Conservation (phyloP, 163 green algal species). For the Chlorella variabilis region DNA sequence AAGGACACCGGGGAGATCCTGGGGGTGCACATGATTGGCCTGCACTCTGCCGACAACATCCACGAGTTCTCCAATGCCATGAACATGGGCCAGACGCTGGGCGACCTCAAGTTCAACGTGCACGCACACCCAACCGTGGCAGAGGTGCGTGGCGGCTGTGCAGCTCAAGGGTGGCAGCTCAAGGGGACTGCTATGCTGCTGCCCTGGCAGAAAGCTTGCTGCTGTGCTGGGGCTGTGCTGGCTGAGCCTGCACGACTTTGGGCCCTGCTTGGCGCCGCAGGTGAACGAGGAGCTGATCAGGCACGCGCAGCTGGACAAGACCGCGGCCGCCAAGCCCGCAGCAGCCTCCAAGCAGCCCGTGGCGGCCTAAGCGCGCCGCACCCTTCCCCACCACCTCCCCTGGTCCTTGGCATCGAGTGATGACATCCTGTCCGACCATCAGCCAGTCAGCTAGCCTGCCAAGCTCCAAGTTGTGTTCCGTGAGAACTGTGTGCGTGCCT, state of each 20-base stretch:
- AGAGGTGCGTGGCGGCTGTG: conserved; percentile 60
- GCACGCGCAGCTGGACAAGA: conserved; percentile 41
- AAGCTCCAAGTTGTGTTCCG: background rate
- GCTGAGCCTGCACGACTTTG: background rate
- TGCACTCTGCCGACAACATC: conserved; percentile 99
- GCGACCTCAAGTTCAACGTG: conserved; percentile 98
- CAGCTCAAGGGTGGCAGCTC: background rate
- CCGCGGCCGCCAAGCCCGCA: background rate
- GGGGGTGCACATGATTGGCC: conserved; percentile 97
- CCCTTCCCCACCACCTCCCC: background rate
- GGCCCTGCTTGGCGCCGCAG: conserved; percentile 28
- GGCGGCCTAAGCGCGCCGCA: conserved; percentile 2
- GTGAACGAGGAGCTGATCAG: conserved; percentile 57
- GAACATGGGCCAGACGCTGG: conserved; percentile 82
- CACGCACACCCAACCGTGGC: conserved; percentile 98
- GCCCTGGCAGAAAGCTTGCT: background rate
- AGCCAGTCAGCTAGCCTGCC: background rate
- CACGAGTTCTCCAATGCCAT: conserved; percentile 99
- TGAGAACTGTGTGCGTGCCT: conserved; percentile 6
- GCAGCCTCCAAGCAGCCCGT: conserved; percentile 34
- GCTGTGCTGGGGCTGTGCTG: too few relatives aligned
- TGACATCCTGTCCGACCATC: background rate
- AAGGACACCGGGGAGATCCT: conserved; percentile 98
- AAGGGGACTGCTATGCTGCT: background rate
- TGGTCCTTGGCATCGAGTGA: background rate